Conservation (phyloP, 768 basidiomycete species). For the Tulasnella sp. region DNA sequence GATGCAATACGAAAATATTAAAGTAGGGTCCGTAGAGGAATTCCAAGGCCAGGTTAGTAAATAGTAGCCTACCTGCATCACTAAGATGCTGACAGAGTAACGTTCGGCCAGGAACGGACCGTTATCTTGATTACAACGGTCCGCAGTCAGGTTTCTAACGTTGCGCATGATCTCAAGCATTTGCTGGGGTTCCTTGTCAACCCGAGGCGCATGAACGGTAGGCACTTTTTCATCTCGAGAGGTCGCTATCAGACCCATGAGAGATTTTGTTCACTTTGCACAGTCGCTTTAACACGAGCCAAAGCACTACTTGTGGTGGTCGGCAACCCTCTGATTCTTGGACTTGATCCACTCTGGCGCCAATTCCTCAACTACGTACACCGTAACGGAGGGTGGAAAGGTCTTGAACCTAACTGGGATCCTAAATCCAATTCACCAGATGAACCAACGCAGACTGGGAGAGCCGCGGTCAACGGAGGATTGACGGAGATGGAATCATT, state of each 20-base stretch:
- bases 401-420: constrained; percentile 12
- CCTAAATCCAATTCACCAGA: background rate
- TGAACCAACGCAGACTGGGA: background rate
- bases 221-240: constrained; percentile 28
- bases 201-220: constrained; percentile 22
- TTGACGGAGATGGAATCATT: background rate
- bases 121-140: constrained; percentile 20
- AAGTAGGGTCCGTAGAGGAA: constrained; percentile 63
- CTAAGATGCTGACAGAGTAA: constrained; percentile 48
- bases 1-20: constrained; percentile 37
- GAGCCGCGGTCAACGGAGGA: background rate
- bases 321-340: constrained; percentile 17
- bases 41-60: constrained; percentile 49
- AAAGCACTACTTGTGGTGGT: constrained; percentile 24
- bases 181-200: constrained; percentile 22
- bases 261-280: constrained; percentile 33
- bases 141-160: background rate
- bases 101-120: background rate
- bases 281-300: constrained; percentile 25
- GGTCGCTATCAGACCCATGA: constrained; percentile 53
- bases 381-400: no score
- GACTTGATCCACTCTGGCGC: constrained; percentile 15
- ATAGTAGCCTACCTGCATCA: constrained; percentile 36
- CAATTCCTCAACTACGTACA: constrained; percentile 18
- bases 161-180: constrained; percentile 6